A percentile compares a stretch with the other conserved stretches of the same genome.
These are phyloP conservation scores for Galeopsis tetrahit DNA, from an alignment of 257 asterid species.

Conservation along the genomic window DNA sequence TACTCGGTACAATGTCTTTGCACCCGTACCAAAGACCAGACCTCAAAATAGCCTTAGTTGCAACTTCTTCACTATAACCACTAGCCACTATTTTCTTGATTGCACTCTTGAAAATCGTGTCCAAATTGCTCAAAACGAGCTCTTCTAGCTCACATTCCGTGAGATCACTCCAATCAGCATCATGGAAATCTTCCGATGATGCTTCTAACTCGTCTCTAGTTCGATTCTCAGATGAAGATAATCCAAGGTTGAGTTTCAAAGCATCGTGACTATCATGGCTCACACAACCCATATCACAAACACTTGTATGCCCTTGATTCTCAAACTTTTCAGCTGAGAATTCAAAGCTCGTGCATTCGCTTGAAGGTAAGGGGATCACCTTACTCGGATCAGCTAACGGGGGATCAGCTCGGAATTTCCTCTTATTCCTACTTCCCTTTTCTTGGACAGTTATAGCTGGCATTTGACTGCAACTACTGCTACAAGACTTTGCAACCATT, in stretches of 20 bases:
- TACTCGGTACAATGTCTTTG: slow-evolving; percentile 88
- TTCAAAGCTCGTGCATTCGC: slow-evolving; percentile 68
- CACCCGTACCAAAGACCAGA: slow-evolving; percentile 93
- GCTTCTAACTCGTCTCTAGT: slow-evolving; percentile 59
- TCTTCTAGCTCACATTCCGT: slow-evolving; percentile 90
- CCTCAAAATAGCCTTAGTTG: slow-evolving; percentile 76
- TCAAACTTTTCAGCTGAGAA: slow-evolving; percentile 82
- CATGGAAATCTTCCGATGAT: slow-evolving; percentile 51
- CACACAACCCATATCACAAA: slow-evolving; percentile 63
- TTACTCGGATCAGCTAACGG: slow-evolving; percentile 65
- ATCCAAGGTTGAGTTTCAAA: slow-evolving; percentile 80
- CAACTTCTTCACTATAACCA: slow-evolving; percentile 79
- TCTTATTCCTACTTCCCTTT: slow-evolving; percentile 88
- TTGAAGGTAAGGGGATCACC: slow-evolving; percentile 56
- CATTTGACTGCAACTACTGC: slow-evolving; percentile 67
- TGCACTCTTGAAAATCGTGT: slow-evolving; percentile 78
- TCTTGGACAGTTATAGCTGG: slow-evolving; percentile 64
- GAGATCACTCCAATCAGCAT: slow-evolving; percentile 94
- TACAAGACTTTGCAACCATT: slow-evolving; percentile 73
- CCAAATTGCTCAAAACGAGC: slow-evolving; percentile 76
- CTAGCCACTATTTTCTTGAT: slow-evolving; percentile 71
- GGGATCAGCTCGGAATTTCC: slow-evolving; percentile 93
- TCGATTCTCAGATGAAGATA: slow-evolving; percentile 62
- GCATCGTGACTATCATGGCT: slow-evolving; percentile 60
- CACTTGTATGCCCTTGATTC: slow-evolving; percentile 44